Conservation (phyloP, 495 filamentous ascomycete genomes). For the Chaetomium tenue region DNA sequence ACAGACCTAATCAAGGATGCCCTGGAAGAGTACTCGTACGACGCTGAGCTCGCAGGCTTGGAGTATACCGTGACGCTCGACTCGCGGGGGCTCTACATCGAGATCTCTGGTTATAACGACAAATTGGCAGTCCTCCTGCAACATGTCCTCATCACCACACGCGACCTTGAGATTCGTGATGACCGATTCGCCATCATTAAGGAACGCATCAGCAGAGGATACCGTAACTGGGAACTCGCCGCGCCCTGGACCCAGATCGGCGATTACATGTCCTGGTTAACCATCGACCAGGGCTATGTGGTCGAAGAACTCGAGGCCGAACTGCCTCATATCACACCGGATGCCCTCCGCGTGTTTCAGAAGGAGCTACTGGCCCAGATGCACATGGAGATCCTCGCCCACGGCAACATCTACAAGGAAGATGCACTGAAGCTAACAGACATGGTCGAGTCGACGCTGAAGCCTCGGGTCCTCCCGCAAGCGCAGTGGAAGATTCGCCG, state of each 20-base stretch:
- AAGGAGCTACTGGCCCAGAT: slow-evolving; percentile 77
- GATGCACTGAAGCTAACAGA: slow-evolving; percentile 86
- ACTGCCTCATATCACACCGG: slow-evolving; percentile 66
- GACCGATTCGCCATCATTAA: slow-evolving; percentile 91
- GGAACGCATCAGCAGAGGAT: slow-evolving; percentile 71
- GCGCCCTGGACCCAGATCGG: slow-evolving; percentile 88
- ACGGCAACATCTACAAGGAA: slow-evolving; percentile 95
- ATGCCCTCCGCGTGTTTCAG: slow-evolving; percentile 74
- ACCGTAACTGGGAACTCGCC: slow-evolving; percentile 81
- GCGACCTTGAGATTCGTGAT: slow-evolving; percentile 73
- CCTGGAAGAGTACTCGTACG: slow-evolving; percentile 91
- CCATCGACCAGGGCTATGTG: slow-evolving; percentile 70
- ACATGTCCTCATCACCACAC: slow-evolving; percentile 84
- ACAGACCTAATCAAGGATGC: slow-evolving; percentile 86
- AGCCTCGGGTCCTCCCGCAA: slow-evolving; percentile 69
- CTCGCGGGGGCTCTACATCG: slow-evolving; percentile 70
- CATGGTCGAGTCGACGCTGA: slow-evolving; percentile 74
- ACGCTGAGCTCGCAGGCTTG: slow-evolving; percentile 89
- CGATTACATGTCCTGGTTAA: slow-evolving; percentile 80
- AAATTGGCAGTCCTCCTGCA: slow-evolving; percentile 90
- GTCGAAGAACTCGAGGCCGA: slow-evolving; percentile 80
- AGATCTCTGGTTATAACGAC: slow-evolving; percentile 89
- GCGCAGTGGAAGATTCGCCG: slow-evolving; percentile 78
- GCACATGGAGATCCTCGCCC: slow-evolving; percentile 82
- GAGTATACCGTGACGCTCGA: slow-evolving; percentile 74